Base-by-base conservation (phyloP, 2,329 filamentous ascomycete species). In the Onygena corvina region DNA sequence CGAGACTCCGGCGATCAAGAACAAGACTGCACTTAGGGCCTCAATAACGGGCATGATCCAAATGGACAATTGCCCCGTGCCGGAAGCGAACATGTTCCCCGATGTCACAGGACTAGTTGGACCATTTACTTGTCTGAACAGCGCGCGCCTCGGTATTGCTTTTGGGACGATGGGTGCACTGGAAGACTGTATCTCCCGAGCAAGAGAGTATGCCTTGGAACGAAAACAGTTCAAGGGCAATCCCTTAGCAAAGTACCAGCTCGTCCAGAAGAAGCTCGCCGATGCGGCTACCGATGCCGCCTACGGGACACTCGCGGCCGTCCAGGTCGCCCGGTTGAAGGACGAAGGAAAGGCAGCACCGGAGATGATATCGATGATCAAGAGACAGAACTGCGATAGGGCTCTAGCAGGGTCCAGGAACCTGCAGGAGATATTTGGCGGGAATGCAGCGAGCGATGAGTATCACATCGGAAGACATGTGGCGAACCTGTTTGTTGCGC, bases 1-100 rank as follows among this genome's bases (percentile, higher is more conserved):
- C 11, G 87, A 92, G 66, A 98, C 92, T 4, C 92, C 92, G 1
- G 72, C 84, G 9, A 83, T 98, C 65, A 93, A 93, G 73, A 80
- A 96, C 71, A 98, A 98, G 76, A 95, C 85, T 54, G 92, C 89
- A 1, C 78, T 98, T 27, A 77, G 92, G 51, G 92, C 92, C 9
- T 94, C 86, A 9, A 84, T 95, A 55, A 98, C 92, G 0, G 92
- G 92, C 50, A 96, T 96, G 92, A 95, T 98, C 57, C 88, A 94
- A 58, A 76, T 98, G 62, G 90, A 95, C 56, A 81, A 84, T 54
- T 89, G 86, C 57, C 90, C 92, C 0, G 87, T 98, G 0, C 82
- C 88, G 0, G 80, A 83, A 57, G 85, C 80, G 58, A 94, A 95
- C 70, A 94, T 98, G 88, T 88, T 98, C 60, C 89, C 89, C 0